phyloP scores from a whole-genome alignment of 2,329 filamentous ascomycete genomes.

The Diplodia sapinea region DNA sequence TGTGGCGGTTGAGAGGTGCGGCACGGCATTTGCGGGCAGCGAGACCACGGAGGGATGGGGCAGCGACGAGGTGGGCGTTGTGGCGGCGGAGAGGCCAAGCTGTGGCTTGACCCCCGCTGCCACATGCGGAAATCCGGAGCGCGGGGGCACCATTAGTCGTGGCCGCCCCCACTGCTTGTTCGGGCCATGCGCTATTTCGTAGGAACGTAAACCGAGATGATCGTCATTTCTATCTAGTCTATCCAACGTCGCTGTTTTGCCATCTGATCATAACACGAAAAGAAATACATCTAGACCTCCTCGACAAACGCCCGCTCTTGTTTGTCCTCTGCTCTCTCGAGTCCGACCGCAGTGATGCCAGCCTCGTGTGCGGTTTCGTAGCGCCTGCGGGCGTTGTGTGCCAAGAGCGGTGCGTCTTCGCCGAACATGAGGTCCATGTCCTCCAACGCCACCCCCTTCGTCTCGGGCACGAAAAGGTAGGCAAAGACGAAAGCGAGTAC shows the following conservation, averaged over 20 bases:
- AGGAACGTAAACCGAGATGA: too few relatives aligned
- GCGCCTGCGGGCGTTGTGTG: slow-evolving; percentile 27
- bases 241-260: too few relatives aligned
- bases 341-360: slow-evolving; percentile 30
- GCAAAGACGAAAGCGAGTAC: slow-evolving; percentile 69
- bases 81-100: slow-evolving; percentile 14
- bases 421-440: slow-evolving; percentile 72
- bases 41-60: neutral
- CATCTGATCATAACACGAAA: too few relatives aligned
- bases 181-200: too few relatives aligned
- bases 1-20: neutral
- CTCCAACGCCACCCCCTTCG: slow-evolving; percentile 67
- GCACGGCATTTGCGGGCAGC: slow-evolving; percentile 8
- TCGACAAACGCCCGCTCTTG: slow-evolving; percentile 21
- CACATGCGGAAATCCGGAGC: neutral
- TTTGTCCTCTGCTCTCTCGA: slow-evolving; percentile 23
- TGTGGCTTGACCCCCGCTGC: slow-evolving; percentile 8
- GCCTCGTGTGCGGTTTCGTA: slow-evolving; percentile 32
- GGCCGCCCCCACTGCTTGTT: neutral
- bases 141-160: neutral
- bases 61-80: slow-evolving; percentile 1
- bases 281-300: neutral
- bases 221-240: too few relatives aligned
- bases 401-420: slow-evolving; percentile 34
- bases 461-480: slow-evolving; percentile 72